Conservation (phyloP, 495 filamentous ascomycete genomes). For the Parathielavia hyrcaniae region DNA sequence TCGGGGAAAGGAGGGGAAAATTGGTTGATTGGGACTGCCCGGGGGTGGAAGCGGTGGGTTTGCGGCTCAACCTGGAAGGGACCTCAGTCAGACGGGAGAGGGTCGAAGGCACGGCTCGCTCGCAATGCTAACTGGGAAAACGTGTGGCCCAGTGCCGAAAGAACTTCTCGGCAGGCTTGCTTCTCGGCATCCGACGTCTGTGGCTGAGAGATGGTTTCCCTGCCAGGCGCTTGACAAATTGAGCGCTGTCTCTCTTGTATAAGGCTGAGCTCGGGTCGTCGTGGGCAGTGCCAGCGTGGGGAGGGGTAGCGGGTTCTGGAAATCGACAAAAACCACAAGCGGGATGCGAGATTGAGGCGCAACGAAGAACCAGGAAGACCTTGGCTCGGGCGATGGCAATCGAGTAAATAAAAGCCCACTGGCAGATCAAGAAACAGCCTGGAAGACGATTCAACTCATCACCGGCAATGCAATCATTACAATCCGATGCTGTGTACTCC, state of each 20-base stretch:
- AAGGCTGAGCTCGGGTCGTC: constrained; percentile 25
- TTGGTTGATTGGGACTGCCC: constrained; percentile 10
- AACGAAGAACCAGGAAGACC: neutral
- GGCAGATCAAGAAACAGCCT: no score
- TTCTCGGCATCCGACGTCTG: constrained; percentile 2
- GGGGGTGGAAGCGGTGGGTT: constrained; percentile 20
- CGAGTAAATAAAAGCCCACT: no score
- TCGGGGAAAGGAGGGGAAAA: constrained; percentile 20
- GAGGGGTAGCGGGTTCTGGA: neutral
- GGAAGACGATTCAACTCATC: neutral
- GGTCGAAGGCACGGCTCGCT: constrained; percentile 12
- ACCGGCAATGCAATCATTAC: no score
- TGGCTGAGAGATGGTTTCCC: constrained; percentile 25
- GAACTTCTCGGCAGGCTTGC: neutral
- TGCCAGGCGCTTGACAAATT: constrained; percentile 20
- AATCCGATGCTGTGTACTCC: no score
- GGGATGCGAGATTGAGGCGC: neutral
- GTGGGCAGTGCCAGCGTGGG: constrained; percentile 15
- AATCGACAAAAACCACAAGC: no score
- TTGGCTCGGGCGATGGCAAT: no score
- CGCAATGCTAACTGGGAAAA: constrained; percentile 18
- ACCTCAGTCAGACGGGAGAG: neutral
- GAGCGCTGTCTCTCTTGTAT: constrained; percentile 11
- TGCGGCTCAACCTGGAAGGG: constrained; percentile 2
- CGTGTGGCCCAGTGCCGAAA: constrained; percentile 1